Conservation (phyloP, 352 stramenopile genomes). For the Phytophthora litchii region DNA sequence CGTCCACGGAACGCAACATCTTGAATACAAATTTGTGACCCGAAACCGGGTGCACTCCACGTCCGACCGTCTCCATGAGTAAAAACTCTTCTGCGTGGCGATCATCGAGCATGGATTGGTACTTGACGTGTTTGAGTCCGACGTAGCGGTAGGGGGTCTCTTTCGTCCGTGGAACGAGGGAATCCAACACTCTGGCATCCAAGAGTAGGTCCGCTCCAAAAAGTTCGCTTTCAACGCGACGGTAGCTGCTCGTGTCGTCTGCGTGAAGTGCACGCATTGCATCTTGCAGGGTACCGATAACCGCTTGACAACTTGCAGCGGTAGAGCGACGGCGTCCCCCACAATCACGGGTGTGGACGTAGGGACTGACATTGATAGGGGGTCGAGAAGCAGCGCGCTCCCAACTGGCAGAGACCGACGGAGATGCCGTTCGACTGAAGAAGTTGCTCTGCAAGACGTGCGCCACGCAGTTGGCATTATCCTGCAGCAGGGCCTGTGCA, state of each 20-base stretch:
- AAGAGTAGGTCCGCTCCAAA: conserved; percentile 62
- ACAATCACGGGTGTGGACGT: conserved; percentile 49
- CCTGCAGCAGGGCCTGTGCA: conserved; percentile 32
- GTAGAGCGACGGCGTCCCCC: conserved; percentile 55
- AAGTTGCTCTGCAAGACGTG: conserved; percentile 43
- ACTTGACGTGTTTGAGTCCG: conserved; percentile 80
- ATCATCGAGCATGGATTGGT: conserved; percentile 63
- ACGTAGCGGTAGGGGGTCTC: conserved; percentile 76
- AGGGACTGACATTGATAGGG: conserved; percentile 52
- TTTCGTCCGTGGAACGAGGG: conserved; percentile 67
- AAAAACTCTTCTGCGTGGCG: conserved; percentile 68
- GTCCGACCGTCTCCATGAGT: conserved; percentile 60
- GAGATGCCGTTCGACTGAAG: conserved; percentile 40
- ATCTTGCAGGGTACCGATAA: conserved; percentile 64
- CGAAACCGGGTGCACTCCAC: conserved; percentile 47
- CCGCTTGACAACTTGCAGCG: conserved; percentile 54
- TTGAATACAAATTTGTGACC: conserved; percentile 64
- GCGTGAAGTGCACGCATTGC: conserved; percentile 60
- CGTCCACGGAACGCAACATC: conserved; percentile 61
- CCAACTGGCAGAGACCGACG: conserved; percentile 41
- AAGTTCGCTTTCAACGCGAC: conserved; percentile 61
- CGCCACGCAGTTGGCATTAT: conserved; percentile 42
- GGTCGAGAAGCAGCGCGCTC: conserved; percentile 38
- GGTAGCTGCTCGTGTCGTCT: conserved; percentile 58
- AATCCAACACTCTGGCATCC: conserved; percentile 74